Evolutionary conservation across 2,329 filamentous ascomycete genomes (phyloP).

Genomic region (Cercospora janseana): DNA sequence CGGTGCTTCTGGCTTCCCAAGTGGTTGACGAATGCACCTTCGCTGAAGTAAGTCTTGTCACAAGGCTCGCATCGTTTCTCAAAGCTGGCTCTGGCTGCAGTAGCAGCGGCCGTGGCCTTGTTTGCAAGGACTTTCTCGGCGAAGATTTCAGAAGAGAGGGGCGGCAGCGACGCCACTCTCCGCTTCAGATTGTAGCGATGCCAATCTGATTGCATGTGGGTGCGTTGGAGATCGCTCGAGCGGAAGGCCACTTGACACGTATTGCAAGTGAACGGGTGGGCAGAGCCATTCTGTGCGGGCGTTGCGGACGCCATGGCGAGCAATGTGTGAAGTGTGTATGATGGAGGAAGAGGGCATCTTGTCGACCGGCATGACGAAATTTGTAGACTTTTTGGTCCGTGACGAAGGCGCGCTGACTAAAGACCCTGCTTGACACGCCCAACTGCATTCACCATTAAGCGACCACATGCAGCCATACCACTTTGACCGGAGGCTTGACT

Average conservation of each 20-base stretch:
- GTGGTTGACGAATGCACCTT: constrained; percentile 94
- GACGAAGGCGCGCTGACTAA: too few relatives aligned
- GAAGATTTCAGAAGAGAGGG: constrained; percentile 88
- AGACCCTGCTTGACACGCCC: too few relatives aligned
- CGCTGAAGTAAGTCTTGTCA: constrained; percentile 90
- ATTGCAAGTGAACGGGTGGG: constrained; percentile 96
- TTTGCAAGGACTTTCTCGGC: constrained; percentile 93
- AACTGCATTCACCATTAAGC: too few relatives aligned
- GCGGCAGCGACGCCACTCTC: constrained; percentile 82
- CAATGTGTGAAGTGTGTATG: constrained; percentile 19
- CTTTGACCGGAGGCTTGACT: too few relatives aligned
- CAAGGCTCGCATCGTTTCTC: constrained; percentile 80
- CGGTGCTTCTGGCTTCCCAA: constrained; percentile 87
- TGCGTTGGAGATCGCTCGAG: constrained; percentile 86
- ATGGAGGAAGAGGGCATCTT: too few relatives aligned
- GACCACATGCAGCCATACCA: too few relatives aligned
- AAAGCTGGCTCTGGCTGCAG: constrained; percentile 83
- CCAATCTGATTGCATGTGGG: constrained; percentile 97
- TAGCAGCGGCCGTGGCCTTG: constrained; percentile 77
- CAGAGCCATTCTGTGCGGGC: constrained; percentile 24
- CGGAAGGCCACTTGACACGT: constrained; percentile 96
- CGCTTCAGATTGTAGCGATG: constrained; percentile 86
- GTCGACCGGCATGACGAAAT: too few relatives aligned
- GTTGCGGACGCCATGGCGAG: constrained; percentile 24
- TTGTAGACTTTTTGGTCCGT: too few relatives aligned